Base-by-base conservation (phyloP, 257 asterid genomes). In the Cruciata laevipes region DNA sequence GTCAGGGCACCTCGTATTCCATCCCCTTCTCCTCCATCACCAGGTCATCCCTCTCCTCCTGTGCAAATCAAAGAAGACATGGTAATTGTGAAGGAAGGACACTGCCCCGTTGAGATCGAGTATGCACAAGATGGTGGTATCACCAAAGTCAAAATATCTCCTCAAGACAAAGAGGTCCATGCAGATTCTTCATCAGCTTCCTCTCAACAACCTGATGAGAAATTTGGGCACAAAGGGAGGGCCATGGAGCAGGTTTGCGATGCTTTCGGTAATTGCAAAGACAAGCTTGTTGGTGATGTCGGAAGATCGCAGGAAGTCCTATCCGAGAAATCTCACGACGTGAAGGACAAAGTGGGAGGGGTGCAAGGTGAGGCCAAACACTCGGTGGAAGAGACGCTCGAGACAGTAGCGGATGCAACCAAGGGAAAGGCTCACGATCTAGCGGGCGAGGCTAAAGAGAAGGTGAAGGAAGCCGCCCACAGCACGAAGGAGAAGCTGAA, bases 251-350 rank as follows among this genome's bases (percentile, higher is more conserved):
- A 76, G 25, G 75, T 79, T 4, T 79, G 84, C 44, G 84, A 79
- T 63, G 82, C 84, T 20, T 76, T 44, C 42, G 86, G 82, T 0
- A 79, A 74, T 66, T 82, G 84, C 11, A 79, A 63, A 72, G 80
- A 74, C 30, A 82, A 40, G 33, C 51, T 82, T 13, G 78, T 66
- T 7, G 70, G 72, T 20, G 77, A 77, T 12, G 20, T 82, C 3
- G 82, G 74, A 14, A 71, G 35, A 24, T 66, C 82, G 0, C 67
- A 76, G 59, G 81, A 73, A 3, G n/a, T 63, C 9, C 52, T 74
- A 3, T 13, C 74, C 1, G 75, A 71, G 44, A 68, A 63, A 16
- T 80, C 83, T 2, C 73, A 73, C 3, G 78, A 71, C 27, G 80
- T 71, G 0, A 52, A 42, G 25, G 83, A 73, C 3, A 78, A 79